A percentile compares a stretch with the other conserved stretches of the same genome.
These are phyloP conservation scores for Diplogelasinospora grovesii DNA, from an alignment of 495 filamentous ascomycete species.

Conservation along the genomic window DNA sequence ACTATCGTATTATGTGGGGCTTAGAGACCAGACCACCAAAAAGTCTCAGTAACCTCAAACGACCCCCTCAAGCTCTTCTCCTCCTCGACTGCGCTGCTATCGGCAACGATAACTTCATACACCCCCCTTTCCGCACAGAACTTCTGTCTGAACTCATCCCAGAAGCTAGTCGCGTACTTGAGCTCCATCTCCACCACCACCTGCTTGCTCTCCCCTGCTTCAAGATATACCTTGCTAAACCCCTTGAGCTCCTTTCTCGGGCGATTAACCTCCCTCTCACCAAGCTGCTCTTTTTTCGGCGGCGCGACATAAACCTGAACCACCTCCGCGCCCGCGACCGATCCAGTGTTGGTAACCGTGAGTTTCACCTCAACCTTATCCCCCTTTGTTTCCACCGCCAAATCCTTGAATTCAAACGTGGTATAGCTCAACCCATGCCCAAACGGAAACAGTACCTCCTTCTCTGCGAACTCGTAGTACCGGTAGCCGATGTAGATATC, in stretches of 20 bases:
- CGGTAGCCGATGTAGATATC: constrained; percentile 72
- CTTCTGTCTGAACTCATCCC: constrained; percentile 58
- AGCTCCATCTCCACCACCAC: constrained; percentile 51
- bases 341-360: constrained; percentile 50
- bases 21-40: constrained; percentile 49
- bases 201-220: constrained; percentile 53
- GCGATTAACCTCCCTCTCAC: constrained; percentile 39
- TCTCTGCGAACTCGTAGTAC: constrained; percentile 61
- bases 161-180: constrained; percentile 61
- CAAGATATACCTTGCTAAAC: constrained; percentile 62
- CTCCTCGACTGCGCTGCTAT: constrained; percentile 41
- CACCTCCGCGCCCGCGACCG: constrained; percentile 58
- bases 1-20: no score
- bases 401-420: constrained; percentile 52
- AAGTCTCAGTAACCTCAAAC: constrained; percentile 50
- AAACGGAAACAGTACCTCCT: constrained; percentile 62
- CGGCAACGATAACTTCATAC: constrained; percentile 51
- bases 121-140: constrained; percentile 62
- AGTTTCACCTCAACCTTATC: constrained; percentile 25
- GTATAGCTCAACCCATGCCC: constrained; percentile 72
- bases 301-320: constrained; percentile 53
- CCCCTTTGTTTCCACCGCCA: constrained; percentile 32
- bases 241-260: constrained; percentile 67
- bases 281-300: constrained; percentile 25
- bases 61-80: constrained; percentile 33